Evolutionary conservation across 768 basidiomycete species (phyloP), one percentile per base, ranked within the genome.

Genomic region (Russula griseocarnosa): DNA sequence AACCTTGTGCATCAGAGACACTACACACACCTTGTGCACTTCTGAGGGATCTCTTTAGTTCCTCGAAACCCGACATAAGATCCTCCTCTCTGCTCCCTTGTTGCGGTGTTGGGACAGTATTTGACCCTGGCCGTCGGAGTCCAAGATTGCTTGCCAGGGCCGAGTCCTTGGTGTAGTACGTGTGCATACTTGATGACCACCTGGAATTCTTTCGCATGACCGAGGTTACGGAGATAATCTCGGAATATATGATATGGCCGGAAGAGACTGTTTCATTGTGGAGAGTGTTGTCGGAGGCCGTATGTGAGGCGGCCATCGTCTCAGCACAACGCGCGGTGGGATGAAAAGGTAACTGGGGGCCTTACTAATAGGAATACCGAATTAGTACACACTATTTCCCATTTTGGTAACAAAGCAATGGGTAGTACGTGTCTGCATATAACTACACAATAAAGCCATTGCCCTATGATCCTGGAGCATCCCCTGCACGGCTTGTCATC

Each of bases 181-280:
- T 83, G 70, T 86, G 83, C 58, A 81, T 82, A 51, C 83, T 83
- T 14, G 90, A 85, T 20, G 95, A 90, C 96, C 96, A 98, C 50
- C 97, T 85, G 52, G 95, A 94, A 77, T 98, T 98, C 79, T 94
- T 93, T 74, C 96, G 90, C 95, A 99, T 98, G 22, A 86, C 83
- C 2, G 92, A 90, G 40, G 94, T 97, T 68, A 98, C 92, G 20
- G 91, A 81, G 56, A 94, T 82, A 65, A 98, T 90, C 79, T 98
- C 94, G 49, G 94, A 88, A 66, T 90, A 85, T 38, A 98, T 74
- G 49, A 97, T 82, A 81, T 94, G 89, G 63, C 86, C 86, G 53
- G 78, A 74, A n/a, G 87, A 83, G 60, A 85, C 79, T 0, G 47
- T 44, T 36, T 50, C 67, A 26, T 59, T 50, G 30, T 32, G 34